Evolutionary conservation across 1,284 basidiomycete species (phyloP).

Genomic region (Ceratobasidium sp.): DNA sequence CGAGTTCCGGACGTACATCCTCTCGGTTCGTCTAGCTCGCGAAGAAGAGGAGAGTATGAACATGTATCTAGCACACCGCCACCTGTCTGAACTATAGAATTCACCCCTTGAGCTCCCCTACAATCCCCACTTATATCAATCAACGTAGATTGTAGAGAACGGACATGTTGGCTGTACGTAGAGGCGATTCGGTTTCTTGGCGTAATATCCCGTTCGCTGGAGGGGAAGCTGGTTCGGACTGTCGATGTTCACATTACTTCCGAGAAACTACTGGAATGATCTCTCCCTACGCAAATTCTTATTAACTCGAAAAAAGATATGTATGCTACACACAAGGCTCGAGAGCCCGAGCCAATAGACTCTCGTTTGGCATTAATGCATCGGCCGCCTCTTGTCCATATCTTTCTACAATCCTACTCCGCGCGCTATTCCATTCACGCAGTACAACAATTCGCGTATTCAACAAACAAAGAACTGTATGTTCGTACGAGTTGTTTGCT

Average conservation of each 20-base stretch:
- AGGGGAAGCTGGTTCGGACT: too few relatives aligned
- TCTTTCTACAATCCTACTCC: neutral
- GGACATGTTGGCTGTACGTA: too few relatives aligned
- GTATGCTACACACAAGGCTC: too few relatives aligned
- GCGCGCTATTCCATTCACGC: neutral
- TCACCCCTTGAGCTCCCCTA: too few relatives aligned
- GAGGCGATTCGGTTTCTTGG: too few relatives aligned
- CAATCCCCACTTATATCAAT: too few relatives aligned
- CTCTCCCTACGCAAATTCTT: too few relatives aligned
- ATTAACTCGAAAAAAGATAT: too few relatives aligned
- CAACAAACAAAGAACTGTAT: neutral
- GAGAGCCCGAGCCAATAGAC: neutral
- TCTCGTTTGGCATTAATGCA: neutral
- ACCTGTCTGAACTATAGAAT: constrained; percentile 1
- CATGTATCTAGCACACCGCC: constrained; percentile 12
- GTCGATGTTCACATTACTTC: too few relatives aligned
- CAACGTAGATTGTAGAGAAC: too few relatives aligned
- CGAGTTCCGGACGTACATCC: constrained; percentile 22
- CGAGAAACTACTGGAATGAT: too few relatives aligned
- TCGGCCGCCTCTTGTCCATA: neutral
- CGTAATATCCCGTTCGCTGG: too few relatives aligned
- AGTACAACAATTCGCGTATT: neutral
- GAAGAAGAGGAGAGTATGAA: constrained; percentile 33
- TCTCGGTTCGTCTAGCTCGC: constrained; percentile 1
- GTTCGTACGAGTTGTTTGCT: neutral